These are phyloP conservation scores for barrel medic (Medicago truncatula) DNA, from an alignment of 306 rosid genomes.

Conservation along the genomic window DNA sequence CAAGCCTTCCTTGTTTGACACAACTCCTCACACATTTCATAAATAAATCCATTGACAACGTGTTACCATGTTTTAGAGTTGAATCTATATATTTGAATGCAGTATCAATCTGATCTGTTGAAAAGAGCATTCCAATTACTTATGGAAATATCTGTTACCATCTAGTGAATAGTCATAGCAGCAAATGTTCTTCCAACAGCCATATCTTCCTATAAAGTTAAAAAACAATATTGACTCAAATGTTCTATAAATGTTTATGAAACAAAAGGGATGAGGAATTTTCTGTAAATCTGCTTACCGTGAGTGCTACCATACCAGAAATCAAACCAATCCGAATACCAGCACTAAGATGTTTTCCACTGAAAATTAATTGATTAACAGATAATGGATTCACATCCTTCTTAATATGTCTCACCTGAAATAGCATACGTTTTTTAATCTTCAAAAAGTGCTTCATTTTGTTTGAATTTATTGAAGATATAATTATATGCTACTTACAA, in stretches of 20 bases:
- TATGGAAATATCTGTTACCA: conserved; percentile 59
- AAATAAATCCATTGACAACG: conserved; percentile 67
- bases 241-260: background rate
- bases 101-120: conserved; percentile 56
- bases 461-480: background rate
- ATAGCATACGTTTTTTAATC: conserved; percentile 5
- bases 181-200: conserved; percentile 97
- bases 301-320: conserved; percentile 72
- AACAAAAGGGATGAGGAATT: background rate
- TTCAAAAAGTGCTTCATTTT: background rate
- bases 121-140: conserved; percentile 59
- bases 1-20: conserved; percentile 67
- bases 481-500: conserved; percentile 56
- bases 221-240: background rate
- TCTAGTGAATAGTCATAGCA: conserved; percentile 69
- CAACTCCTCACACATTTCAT: conserved; percentile 62
- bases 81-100: conserved; percentile 76
- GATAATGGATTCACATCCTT: conserved; percentile 78
- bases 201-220: conserved; percentile 70
- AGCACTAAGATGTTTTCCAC: conserved; percentile 57
- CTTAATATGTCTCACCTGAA: conserved; percentile 62
- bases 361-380: conserved; percentile 58
- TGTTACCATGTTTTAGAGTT: conserved; percentile 73
- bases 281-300: conserved; percentile 54
- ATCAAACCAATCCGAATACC: conserved; percentile 73